Evolutionary conservation across 2,329 filamentous ascomycete species (phyloP).

Genomic region (Talaromyces amestolkiae): DNA sequence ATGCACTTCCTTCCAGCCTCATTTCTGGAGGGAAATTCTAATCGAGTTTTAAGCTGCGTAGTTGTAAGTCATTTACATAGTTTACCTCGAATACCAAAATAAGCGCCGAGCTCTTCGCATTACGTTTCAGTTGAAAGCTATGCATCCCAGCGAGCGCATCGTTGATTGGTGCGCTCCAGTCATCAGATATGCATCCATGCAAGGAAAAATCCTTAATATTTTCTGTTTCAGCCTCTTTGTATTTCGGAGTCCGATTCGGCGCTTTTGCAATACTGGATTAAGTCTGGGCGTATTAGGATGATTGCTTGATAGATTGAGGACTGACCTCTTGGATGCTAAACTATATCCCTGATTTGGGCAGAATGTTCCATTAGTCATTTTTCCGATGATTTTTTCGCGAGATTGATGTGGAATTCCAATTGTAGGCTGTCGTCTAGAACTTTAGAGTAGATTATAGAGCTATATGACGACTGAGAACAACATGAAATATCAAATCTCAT

Average conservation of each 20-base stretch:
- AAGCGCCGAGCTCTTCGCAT: neutral
- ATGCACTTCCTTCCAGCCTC: neutral
- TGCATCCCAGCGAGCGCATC: neutral
- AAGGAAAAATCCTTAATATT: neutral
- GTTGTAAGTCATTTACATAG: no score
- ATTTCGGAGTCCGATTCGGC: neutral
- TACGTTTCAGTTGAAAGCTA: neutral
- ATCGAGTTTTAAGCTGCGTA: neutral
- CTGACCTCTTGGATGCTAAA: neutral
- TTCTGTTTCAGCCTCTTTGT: neutral
- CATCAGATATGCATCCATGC: neutral
- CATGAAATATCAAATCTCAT: conserved; percentile 4
- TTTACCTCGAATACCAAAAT: neutral
- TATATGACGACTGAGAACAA: neutral
- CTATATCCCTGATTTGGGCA: no score
- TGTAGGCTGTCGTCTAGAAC: no score
- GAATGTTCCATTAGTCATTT: no score
- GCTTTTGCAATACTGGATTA: neutral
- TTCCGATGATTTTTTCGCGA: no score
- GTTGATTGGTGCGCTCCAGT: neutral
- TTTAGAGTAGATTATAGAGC: no score
- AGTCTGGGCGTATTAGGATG: neutral
- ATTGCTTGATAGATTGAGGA: neutral
- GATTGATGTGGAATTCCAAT: no score
- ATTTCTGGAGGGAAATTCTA: neutral